Evolutionary conservation across 805 yeast genomes (phyloP), one percentile per base, ranked within the genome.

Genomic region (Suhomyces canberraensis): DNA sequence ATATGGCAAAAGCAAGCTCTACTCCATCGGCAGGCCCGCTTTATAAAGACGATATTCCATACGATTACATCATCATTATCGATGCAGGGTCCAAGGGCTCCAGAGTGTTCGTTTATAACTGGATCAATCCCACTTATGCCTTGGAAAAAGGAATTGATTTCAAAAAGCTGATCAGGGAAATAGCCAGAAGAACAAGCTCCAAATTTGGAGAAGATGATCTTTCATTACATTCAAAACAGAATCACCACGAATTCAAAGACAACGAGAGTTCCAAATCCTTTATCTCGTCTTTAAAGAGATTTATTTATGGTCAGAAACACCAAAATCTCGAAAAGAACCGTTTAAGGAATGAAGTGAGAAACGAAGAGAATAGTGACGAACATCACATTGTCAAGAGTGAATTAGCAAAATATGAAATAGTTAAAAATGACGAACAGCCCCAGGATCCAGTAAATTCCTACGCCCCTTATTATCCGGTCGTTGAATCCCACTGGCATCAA

Each of bases 31-130:
- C n/a, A n/a, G n/a, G n/a, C n/a, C 68, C 71, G 0, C 44, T 71
- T 2, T 51, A 52, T 19, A 68, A 71, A 35, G 47, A 53, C 2
- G 52, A 66, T 2, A 55, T 71, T 1, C 82, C 83, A 1, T 76
- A 73, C 40, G 79, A 80, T 51, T 80, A 79, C 50, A 72, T 79
- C 3, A 69, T 80, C 2, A 66, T 80, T 4, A 71, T 80, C 2
- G 87, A 80, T 53, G 76, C 84, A 1, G 86, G 87, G 0, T 78
- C 84, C 3, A 77, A 71, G 39, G 86, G 86, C 0, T 73, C 84
- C 0, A 53, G 86, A 14, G 84, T 80, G 0, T 77, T 67, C 46
- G 68, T 80, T 1, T 80, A 80, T 56, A 66, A 72, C 37, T 81
- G 79, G 78, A 52, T 64, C 28, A 70, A 73, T 35, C 67, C 76